These are phyloP conservation scores for Chytriomyces confervae DNA, from an alignment of 192 early-diverging fungal species.

Conservation along the genomic window DNA sequence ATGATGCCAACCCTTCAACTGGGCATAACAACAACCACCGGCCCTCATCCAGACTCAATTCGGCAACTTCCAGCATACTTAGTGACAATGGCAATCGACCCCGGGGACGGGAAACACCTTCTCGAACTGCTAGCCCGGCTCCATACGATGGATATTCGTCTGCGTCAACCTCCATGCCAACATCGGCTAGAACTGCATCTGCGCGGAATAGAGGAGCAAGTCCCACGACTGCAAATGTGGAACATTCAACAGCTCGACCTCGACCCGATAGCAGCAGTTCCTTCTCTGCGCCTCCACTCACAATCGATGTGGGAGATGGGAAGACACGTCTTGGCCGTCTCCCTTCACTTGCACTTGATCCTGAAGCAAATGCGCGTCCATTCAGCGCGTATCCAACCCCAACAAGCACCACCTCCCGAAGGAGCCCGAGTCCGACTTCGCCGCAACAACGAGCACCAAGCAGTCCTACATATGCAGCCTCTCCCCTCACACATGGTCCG, in stretches of 20 bases:
- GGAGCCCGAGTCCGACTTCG: not conserved
- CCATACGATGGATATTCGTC: no score
- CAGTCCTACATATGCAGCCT: conserved; percentile 10
- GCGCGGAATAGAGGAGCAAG: no score
- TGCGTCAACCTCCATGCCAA: no score
- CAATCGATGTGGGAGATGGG: conserved; percentile 26
- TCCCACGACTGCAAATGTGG: no score
- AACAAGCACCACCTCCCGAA: not conserved
- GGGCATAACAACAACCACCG: no score
- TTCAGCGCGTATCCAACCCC: not conserved
- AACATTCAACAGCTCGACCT: no score
- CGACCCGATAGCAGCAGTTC: conserved; percentile 5
- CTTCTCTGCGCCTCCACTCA: not conserved
- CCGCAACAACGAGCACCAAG: not conserved
- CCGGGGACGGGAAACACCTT: no score
- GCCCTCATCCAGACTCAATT: no score
- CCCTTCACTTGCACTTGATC: not conserved
- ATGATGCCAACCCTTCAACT: not conserved
- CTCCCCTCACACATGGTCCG: not conserved
- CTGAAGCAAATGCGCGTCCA: not conserved
- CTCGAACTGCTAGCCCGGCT: no score
- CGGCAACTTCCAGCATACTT: no score
- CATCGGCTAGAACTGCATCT: no score
- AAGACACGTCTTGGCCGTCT: conserved; percentile 17
- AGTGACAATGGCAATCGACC: no score